A percentile compares a stretch with the other conserved stretches of the same genome.
Evolutionary conservation across 495 filamentous ascomycete species (phyloP).

Genomic region (Aspergillus biplanus): DNA sequence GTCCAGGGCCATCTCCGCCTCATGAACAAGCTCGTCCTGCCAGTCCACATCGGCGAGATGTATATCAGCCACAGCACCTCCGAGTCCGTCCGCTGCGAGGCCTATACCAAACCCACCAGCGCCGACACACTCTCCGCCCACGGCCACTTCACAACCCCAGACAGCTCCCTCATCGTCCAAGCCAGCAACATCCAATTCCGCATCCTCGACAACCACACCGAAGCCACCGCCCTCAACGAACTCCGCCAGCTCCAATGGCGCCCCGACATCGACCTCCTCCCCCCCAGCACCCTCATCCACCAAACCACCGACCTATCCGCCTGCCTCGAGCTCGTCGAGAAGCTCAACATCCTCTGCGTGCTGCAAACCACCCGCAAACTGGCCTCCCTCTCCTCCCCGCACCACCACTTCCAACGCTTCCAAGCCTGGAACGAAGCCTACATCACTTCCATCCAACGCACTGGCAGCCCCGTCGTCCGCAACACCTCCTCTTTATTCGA

Average conservation of each 20-base stretch:
- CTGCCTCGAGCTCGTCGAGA: background rate
- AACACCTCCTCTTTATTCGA: background rate
- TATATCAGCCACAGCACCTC: background rate
- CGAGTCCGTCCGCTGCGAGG: background rate
- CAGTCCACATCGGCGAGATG: constrained; percentile 5
- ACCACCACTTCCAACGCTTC: background rate
- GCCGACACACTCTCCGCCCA: background rate
- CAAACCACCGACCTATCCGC: background rate
- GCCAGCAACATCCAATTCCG: background rate
- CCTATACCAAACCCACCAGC: background rate
- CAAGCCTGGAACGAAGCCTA: background rate
- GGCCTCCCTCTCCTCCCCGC: background rate
- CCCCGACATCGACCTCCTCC: constrained; percentile 6
- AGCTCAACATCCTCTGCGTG: constrained; percentile 5
- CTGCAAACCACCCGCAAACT: background rate
- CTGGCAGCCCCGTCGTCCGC: background rate
- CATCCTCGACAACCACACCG: background rate
- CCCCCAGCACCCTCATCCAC: background rate
- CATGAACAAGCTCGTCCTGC: background rate
- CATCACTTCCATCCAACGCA: background rate
- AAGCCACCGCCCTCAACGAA: background rate
- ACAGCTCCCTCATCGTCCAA: background rate
- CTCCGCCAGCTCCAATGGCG: constrained; percentile 4
- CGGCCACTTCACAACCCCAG: background rate
- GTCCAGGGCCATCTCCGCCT: background rate